phyloP scores from a whole-genome alignment of 495 filamentous ascomycete species.

The Saxispiralis lemnorum region DNA sequence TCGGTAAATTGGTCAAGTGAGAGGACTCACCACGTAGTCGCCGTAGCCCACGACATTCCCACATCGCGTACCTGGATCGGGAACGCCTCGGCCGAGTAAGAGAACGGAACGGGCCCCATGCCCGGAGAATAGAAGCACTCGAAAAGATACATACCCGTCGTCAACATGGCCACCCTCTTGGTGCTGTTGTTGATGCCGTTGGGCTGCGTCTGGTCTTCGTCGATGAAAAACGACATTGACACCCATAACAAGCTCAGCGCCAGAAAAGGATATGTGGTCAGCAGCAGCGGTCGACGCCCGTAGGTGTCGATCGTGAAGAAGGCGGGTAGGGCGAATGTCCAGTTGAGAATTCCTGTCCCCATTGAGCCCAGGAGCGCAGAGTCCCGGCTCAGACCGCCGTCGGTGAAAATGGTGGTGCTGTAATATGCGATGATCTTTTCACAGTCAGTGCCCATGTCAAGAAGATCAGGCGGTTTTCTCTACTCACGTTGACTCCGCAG shows the following conservation, averaged over 20 bases:
- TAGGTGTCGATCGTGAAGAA: slow-evolving; percentile 76
- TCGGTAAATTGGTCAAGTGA: neutral
- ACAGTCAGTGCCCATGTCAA: too few species aligned
- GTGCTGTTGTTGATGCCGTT: slow-evolving; percentile 10
- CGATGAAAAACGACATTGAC: slow-evolving; percentile 53
- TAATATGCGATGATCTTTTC: slow-evolving; percentile 87
- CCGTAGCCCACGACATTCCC: slow-evolving; percentile 32
- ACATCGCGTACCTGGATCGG: slow-evolving; percentile 30
- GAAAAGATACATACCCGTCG: slow-evolving; percentile 45
- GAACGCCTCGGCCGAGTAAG: slow-evolving; percentile 67
- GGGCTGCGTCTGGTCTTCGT: too few species aligned
- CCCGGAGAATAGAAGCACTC: slow-evolving; percentile 62
- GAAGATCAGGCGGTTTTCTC: too few species aligned
- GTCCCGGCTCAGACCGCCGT: slow-evolving; percentile 40
- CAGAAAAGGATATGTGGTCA: slow-evolving; percentile 80
- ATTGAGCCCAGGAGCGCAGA: slow-evolving; percentile 53
- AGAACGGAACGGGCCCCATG: slow-evolving; percentile 68
- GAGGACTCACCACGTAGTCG: slow-evolving; percentile 28
- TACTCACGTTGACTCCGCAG: slow-evolving; percentile 46
- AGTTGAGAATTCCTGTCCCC: slow-evolving; percentile 69
- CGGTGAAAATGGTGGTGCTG: slow-evolving; percentile 50
- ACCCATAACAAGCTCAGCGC: slow-evolving; percentile 58
- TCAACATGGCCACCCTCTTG: too few species aligned
- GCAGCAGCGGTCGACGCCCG: slow-evolving; percentile 54
- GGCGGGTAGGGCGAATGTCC: slow-evolving; percentile 59